These are phyloP conservation scores for Fimicolochytrium jonesii DNA, from an alignment of 192 early-diverging fungal genomes.

Conservation along the genomic window DNA sequence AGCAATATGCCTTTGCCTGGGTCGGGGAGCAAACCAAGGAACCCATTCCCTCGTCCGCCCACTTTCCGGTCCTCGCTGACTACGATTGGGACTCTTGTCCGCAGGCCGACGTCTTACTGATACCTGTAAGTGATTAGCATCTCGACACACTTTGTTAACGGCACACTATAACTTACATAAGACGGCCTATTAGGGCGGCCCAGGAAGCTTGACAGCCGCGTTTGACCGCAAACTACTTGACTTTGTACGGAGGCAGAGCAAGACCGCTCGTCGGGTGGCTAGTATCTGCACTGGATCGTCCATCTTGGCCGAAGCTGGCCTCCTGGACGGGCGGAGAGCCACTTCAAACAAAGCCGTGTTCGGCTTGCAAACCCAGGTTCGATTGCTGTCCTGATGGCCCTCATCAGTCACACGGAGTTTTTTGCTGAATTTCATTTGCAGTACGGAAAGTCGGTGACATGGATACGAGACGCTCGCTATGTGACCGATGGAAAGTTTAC, in stretches of 20 bases:
- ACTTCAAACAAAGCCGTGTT: constrained; percentile 34
- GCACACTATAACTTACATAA: no score
- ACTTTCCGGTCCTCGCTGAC: constrained; percentile 7
- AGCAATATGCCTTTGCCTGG: background rate
- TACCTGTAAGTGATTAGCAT: no score
- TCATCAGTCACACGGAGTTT: no score
- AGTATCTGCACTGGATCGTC: constrained; percentile 34
- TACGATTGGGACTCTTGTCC: constrained; percentile 23
- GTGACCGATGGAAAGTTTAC: constrained; percentile 31
- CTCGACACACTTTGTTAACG: no score
- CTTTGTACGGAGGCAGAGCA: constrained; percentile 14
- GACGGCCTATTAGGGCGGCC: no score
- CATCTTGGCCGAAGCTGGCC: constrained; percentile 24
- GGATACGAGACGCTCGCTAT: constrained; percentile 30
- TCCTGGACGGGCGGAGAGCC: constrained; percentile 22
- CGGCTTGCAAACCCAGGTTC: background rate
- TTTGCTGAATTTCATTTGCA: no score
- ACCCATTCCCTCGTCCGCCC: background rate
- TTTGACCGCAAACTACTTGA: constrained; percentile 11
- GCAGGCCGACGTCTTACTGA: constrained; percentile 26
- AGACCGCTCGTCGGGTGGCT: background rate
- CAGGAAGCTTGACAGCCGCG: constrained; percentile 17
- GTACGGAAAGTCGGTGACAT: constrained; percentile 11
- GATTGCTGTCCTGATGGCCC: no score
- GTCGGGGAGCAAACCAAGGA: background rate